Base-by-base conservation (phyloP, 2,329 filamentous ascomycete genomes). In the Aspergillus tamarii region DNA sequence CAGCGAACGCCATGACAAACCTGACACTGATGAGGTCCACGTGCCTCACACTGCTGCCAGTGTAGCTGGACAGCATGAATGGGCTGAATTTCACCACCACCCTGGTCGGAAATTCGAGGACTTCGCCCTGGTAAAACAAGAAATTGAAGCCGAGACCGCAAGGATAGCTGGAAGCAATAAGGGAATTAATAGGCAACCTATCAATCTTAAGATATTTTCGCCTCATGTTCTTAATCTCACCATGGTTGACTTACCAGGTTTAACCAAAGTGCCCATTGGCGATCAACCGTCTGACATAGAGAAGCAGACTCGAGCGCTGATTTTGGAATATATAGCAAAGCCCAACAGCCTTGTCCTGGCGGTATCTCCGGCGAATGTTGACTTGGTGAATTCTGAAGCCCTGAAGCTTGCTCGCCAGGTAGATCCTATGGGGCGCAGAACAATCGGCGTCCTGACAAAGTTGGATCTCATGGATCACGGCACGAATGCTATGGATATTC, bases 391-490 rank as follows among this genome's bases (percentile, higher is more conserved):
- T 80, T 99, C 95, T 9, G 95, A 99, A 79, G 94, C 95, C 9
- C 83, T 99, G 72, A 99, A 99, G 81, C 89, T 99, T 66, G 95
- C 95, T 64, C 90, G 95, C 59, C 93, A 99, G 88, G 95, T 99
- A 60, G 95, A 99, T 79, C 91, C 95, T 2, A 89, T 97, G 78
- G 95, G 95, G 67, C 89, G 92, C 78, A 88, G 95, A 77, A 99
- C 95, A 23, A 98, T 99, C 75, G 95, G 95, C 74, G 94, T 99
- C 62, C 85, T 99, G 64, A 98, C 95, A 65, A 99, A 99, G 82
- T 84, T 99, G 68, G 95, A 99, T 77, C 83, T 99, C 63, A 99
- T 99, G 95, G 95, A 99, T 75, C 94, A 99, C 75, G 95, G 95
- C 67, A 99, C 95, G 62, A 98, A 99, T 74, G 95, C 95, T 19